Percentiles rank a stretch among this genome's conserved stretches.
phyloP scores from a whole-genome alignment of 2,329 filamentous ascomycete species.

The Atkinsonella texensis region DNA sequence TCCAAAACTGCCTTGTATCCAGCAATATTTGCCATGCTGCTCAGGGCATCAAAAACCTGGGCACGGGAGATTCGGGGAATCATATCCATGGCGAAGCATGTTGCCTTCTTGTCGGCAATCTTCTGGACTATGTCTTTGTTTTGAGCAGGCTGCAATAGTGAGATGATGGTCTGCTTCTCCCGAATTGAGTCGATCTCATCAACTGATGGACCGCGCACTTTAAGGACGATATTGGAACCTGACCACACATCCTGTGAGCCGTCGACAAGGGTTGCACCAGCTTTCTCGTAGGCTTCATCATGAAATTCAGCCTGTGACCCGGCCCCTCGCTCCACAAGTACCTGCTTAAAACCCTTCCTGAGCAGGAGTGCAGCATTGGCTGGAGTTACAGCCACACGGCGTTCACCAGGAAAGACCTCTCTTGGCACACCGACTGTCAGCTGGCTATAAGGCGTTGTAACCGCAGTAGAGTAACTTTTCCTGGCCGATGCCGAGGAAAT shows the following conservation, averaged over 20 bases:
- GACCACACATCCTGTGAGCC: slow-evolving; percentile 56
- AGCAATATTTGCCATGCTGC: slow-evolving; percentile 90
- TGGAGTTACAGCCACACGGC: slow-evolving; percentile 74
- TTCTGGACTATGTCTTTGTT: slow-evolving; percentile 65
- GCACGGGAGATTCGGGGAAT: slow-evolving; percentile 82
- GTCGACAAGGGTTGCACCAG: slow-evolving; percentile 67
- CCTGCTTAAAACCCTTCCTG: slow-evolving; percentile 71
- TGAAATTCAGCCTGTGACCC: slow-evolving; percentile 65
- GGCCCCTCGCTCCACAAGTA: slow-evolving; percentile 73
- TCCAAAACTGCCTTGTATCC: slow-evolving; percentile 88
- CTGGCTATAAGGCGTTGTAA: slow-evolving; percentile 51
- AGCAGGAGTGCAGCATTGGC: slow-evolving; percentile 70
- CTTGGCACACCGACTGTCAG: slow-evolving; percentile 69
- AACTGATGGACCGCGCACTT: slow-evolving; percentile 64
- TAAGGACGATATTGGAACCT: slow-evolving; percentile 67
- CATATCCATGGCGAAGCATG: slow-evolving; percentile 84
- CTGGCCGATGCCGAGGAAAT: slow-evolving; percentile 11
- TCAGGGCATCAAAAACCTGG: slow-evolving; percentile 78
- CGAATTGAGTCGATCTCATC: slow-evolving; percentile 58
- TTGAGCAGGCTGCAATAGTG: slow-evolving; percentile 71
- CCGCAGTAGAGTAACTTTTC: slow-evolving; percentile 27
- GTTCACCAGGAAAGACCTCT: slow-evolving; percentile 68
- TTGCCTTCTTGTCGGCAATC: slow-evolving; percentile 58
- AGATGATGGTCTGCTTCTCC: slow-evolving; percentile 63
- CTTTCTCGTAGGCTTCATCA: slow-evolving; percentile 64